A percentile compares a stretch with the other conserved stretches of the same genome.
These are phyloP conservation scores for Hevea brasiliensis DNA, from an alignment of 345 rosid species.

Conservation along the genomic window DNA sequence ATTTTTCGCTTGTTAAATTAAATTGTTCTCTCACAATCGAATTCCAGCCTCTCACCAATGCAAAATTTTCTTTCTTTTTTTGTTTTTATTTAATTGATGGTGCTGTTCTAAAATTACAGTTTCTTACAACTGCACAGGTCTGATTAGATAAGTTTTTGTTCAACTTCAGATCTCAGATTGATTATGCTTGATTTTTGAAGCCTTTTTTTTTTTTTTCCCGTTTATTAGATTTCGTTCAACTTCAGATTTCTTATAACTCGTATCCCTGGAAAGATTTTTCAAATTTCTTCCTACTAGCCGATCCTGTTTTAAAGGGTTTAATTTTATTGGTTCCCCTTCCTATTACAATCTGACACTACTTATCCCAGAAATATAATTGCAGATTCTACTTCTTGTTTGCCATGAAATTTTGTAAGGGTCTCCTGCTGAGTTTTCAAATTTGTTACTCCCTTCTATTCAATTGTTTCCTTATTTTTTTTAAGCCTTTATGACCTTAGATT, in stretches of 20 bases:
- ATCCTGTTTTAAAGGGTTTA: too few species aligned
- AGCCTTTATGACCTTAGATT: too few species aligned
- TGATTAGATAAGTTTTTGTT: background rate
- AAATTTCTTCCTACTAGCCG: too few species aligned
- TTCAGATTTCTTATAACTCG: too few species aligned
- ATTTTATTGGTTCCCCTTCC: too few species aligned
- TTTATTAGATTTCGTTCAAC: too few species aligned
- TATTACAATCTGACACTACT: background rate
- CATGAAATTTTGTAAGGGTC: background rate
- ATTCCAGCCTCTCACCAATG: background rate
- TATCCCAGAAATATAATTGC: background rate
- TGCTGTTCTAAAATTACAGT: too few species aligned
- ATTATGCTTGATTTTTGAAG: background rate
- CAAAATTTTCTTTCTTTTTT: background rate
- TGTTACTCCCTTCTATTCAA: constrained; percentile 3
- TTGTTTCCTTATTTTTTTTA: background rate
- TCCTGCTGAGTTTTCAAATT: background rate
- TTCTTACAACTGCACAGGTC: background rate
- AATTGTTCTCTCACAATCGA: background rate
- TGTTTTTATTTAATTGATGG: background rate
- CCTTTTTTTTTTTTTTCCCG: too few species aligned
- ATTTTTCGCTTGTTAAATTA: background rate
- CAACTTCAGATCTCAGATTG: background rate
- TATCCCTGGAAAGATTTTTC: too few species aligned
- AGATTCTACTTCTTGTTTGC: background rate